Conservation (phyloP, 768 basidiomycete species). For the Lyophyllum decastes region DNA sequence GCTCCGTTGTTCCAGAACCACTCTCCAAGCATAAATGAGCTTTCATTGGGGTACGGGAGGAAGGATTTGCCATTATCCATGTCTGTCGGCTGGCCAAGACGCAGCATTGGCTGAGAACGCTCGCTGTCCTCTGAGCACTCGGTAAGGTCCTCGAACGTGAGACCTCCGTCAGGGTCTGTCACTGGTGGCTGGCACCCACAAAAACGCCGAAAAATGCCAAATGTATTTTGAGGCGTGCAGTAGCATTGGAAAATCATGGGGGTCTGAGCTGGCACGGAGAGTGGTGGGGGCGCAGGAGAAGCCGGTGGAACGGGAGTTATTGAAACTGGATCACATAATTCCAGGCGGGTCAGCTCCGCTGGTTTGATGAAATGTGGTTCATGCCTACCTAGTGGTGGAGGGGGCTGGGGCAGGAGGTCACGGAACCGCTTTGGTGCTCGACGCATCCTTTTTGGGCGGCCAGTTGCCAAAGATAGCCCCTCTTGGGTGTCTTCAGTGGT, state of each 20-base stretch:
- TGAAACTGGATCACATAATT: too few species aligned
- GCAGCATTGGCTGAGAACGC: background rate
- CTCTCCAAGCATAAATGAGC: conserved; percentile 8
- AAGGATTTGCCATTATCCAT: background rate
- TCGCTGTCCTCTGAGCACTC: background rate
- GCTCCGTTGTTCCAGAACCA: conserved; percentile 10
- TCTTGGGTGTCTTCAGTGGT: too few species aligned
- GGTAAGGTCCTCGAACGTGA: background rate
- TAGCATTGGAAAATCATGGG: background rate
- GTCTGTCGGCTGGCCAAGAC: too few species aligned
- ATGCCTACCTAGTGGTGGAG: background rate
- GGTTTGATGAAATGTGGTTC: too few species aligned
- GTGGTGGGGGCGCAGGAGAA: background rate
- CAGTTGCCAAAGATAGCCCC: background rate
- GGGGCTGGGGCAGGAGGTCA: background rate
- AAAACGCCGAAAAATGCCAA: background rate
- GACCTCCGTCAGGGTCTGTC: background rate
- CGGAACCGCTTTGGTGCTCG: background rate
- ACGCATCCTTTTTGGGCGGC: background rate
- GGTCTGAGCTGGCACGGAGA: too few species aligned
- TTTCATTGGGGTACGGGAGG: conserved; percentile 11
- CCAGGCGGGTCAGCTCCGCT: too few species aligned
- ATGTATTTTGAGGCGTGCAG: background rate
- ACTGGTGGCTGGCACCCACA: background rate
- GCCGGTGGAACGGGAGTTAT: too few species aligned